phyloP scores from a whole-genome alignment of 768 basidiomycete genomes.

The Cystofilobasidium ferigula region DNA sequence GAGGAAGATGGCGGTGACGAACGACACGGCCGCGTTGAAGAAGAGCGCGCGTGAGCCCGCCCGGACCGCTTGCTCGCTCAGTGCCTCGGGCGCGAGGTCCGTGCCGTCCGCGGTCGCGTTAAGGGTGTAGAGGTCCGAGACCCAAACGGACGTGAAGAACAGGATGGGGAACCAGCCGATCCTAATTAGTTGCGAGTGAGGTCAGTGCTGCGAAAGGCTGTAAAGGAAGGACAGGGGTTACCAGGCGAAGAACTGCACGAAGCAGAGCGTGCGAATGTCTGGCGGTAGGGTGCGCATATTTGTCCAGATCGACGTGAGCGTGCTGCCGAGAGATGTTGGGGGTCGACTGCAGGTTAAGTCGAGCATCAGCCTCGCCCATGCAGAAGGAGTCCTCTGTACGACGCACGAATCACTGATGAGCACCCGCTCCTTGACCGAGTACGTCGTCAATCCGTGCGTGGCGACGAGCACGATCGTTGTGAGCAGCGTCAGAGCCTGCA shows the following conservation, averaged over 20 bases:
- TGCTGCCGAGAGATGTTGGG: slow-evolving; percentile 35
- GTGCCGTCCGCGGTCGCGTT: slow-evolving; percentile 8
- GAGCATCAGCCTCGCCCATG: no score
- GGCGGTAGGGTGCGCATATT: slow-evolving; percentile 60
- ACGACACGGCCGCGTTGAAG: slow-evolving; percentile 57
- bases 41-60: slow-evolving; percentile 76
- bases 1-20: slow-evolving; percentile 56
- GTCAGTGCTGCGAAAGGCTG: not conserved
- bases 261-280: slow-evolving; percentile 60
- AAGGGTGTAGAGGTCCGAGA: slow-evolving; percentile 69
- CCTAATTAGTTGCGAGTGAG: not conserved
- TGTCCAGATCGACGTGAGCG: slow-evolving; percentile 56
- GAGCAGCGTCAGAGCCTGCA: slow-evolving; percentile 68
- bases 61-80: slow-evolving; percentile 63
- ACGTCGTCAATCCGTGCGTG: slow-evolving; percentile 54
- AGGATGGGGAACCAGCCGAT: slow-evolving; percentile 61
- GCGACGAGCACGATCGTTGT: slow-evolving; percentile 56
- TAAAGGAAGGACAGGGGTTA: not conserved
- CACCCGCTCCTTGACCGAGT: slow-evolving; percentile 51
- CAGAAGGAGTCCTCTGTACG: not conserved
- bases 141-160: slow-evolving; percentile 76
- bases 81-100: slow-evolving; percentile 34
- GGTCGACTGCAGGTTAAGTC: no score
- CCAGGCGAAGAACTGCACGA: slow-evolving; percentile 56
- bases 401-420: slow-evolving; percentile 45